Base-by-base conservation (phyloP, 192 early-diverging fungal species). In the Lunasporangiospora selenospora region DNA sequence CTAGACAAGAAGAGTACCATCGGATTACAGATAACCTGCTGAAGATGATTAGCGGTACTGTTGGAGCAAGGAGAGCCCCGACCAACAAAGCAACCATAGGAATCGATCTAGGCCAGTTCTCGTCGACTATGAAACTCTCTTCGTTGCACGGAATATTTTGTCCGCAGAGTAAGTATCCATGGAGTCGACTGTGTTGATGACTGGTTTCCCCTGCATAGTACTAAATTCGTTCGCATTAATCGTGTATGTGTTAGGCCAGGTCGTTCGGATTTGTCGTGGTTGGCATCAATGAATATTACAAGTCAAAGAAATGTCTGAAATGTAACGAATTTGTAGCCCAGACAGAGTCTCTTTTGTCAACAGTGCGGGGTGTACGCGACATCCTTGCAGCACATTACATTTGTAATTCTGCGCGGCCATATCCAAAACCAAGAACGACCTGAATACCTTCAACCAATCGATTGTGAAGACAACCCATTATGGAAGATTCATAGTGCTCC, bases 251-350 rank as follows among this genome's bases (percentile, higher is more conserved):
- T n/a, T 56, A 38, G 50, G 50, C 50, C 4, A 30, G 50, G 3
- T 52, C 50, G 2, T 34, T 52, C 30, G 50, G 50, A 3, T 52
- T 21, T 12, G 37, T 52, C 33, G 29, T 18, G n/a, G 32, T 38
- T 6, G 50, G 48, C 6, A 2, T 33, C 1, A 50, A 50, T 16
- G 48, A 50, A 50, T 50, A 27, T 33, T 50, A 50, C 19, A 30
- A 27, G 0, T 52, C 50, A 2, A 26, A 52, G 33, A 52, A 52
- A 21, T 52, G 50, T 21, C n/a, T n/a, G n/a, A n/a, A n/a, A n/a
- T 52, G 50, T 18, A 4, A 37, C n/a, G 7, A 6, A 15, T 52
- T 36, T 3, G 30, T 52, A 6, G 50, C 27, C 11, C 50, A 31
- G 12, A 31, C 5, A 34, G 13, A 9, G 50, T 32, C 23, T 52